Evolutionary conservation across 768 basidiomycete genomes (phyloP).

Genomic region (Trametes coccinea): DNA sequence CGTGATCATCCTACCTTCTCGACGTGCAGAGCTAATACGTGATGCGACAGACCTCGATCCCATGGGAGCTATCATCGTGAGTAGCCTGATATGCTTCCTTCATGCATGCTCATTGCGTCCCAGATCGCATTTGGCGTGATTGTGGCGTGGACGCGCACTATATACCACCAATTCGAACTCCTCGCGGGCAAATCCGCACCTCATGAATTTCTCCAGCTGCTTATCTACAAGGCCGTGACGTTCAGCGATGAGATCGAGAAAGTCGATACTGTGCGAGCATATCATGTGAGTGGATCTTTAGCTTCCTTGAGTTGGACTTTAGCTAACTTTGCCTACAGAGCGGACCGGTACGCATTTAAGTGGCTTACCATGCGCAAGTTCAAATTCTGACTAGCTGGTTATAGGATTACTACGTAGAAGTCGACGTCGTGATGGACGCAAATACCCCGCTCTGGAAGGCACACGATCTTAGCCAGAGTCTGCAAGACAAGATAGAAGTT

Average conservation of each 20-base stretch:
- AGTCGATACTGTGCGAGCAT: slow-evolving; percentile 91
- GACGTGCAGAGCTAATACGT: neutral
- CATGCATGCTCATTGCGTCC: slow-evolving; percentile 9
- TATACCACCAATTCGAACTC: slow-evolving; percentile 79
- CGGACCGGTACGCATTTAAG: slow-evolving; percentile 56
- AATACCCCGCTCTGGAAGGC: slow-evolving; percentile 88
- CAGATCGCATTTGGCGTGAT: slow-evolving; percentile 84
- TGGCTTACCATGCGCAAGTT: neutral
- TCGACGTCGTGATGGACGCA: slow-evolving; percentile 92
- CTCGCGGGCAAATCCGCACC: slow-evolving; percentile 93
- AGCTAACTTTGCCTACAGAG: slow-evolving; percentile 46
- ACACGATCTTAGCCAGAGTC: slow-evolving; percentile 79
- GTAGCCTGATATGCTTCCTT: slow-evolving; percentile 27
- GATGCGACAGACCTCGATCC: slow-evolving; percentile 64
- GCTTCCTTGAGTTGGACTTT: neutral
- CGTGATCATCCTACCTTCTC: neutral
- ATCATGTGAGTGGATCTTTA: slow-evolving; percentile 60
- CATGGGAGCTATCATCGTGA: slow-evolving; percentile 71
- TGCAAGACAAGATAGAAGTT: slow-evolving; percentile 88
- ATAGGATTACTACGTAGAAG: slow-evolving; percentile 87
- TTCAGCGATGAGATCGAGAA: slow-evolving; percentile 85
- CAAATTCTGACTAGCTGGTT: neutral
- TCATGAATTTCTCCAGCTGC: slow-evolving; percentile 84
- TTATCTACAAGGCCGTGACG: slow-evolving; percentile 90
- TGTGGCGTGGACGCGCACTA: slow-evolving; percentile 70